Percentiles rank a stretch among this genome's conserved stretches.
Conservation (phyloP, 129 eudicot genomes). For the Apium graveolens region DNA sequence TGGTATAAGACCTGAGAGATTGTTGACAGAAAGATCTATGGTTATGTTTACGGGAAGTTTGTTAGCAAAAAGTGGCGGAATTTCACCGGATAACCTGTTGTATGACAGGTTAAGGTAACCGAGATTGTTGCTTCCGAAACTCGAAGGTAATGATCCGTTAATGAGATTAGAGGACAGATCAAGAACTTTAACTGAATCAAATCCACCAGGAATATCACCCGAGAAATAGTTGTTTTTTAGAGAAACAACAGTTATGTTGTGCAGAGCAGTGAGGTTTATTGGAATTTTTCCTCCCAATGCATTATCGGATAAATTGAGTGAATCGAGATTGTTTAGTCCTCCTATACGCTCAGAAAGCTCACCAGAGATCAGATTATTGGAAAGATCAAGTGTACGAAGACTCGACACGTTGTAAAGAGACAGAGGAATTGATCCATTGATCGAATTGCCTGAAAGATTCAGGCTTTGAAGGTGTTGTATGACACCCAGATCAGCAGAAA, state of each 20-base stretch:
- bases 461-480: constrained; percentile 41
- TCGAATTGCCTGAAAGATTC: constrained; percentile 69
- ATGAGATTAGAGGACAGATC: constrained; percentile 77
- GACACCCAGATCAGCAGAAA: constrained; percentile 67
- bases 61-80: constrained; percentile 47
- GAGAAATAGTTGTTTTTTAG: constrained; percentile 49
- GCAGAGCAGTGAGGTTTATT: constrained; percentile 23
- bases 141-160: constrained; percentile 56
- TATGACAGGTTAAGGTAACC: constrained; percentile 58
- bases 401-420: constrained; percentile 38
- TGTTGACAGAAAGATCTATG: constrained; percentile 71
- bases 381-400: constrained; percentile 53
- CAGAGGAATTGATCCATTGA: constrained; percentile 71
- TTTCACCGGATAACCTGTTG: constrained; percentile 65
- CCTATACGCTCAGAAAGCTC: constrained; percentile 46
- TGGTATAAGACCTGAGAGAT: constrained; percentile 69
- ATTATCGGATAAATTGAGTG: constrained; percentile 57
- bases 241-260: constrained; percentile 47
- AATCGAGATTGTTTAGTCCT: constrained; percentile 29
- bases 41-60: constrained; percentile 56
- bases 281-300: constrained; percentile 59
- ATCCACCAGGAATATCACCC: constrained; percentile 59
- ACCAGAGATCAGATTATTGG: constrained; percentile 73
- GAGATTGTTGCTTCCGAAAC: constrained; percentile 51
- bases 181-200: constrained; percentile 31